phyloP scores from a whole-genome alignment of 306 rosid genomes.

The Trichosanthes cucumerina region DNA sequence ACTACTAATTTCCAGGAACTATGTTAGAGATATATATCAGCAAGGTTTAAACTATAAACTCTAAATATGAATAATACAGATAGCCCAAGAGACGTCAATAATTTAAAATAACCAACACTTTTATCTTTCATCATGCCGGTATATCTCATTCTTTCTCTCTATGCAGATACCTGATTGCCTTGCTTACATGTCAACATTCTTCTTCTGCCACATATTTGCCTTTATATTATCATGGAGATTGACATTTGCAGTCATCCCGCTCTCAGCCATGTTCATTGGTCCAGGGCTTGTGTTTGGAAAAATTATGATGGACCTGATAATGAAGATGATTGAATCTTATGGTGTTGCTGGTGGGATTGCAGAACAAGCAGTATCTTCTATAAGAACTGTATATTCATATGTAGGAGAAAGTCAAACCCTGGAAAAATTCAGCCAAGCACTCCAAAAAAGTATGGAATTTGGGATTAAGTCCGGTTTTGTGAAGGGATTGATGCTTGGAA shows the following conservation, averaged over 20 bases:
- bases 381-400: slow-evolving; percentile 72
- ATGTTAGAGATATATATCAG: not conserved
- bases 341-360: slow-evolving; percentile 82
- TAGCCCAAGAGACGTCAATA: not conserved
- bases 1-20: not conserved
- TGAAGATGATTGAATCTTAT: slow-evolving; percentile 84
- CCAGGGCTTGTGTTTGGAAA: slow-evolving; percentile 70
- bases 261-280: slow-evolving; percentile 68
- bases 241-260: slow-evolving; percentile 67
- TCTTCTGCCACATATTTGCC: slow-evolving; percentile 85
- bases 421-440: slow-evolving; percentile 54
- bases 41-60: not conserved
- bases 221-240: slow-evolving; percentile 70
- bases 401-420: slow-evolving; percentile 73
- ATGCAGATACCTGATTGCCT: slow-evolving; percentile 71
- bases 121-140: slow-evolving; percentile 9
- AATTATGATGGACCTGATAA: slow-evolving; percentile 54
- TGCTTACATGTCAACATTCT: slow-evolving; percentile 71
- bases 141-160: not conserved
- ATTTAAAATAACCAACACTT: not conserved
- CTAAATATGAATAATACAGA: not conserved
- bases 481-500: slow-evolving; percentile 84
- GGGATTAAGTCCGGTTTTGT: slow-evolving; percentile 67
- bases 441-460: slow-evolving; percentile 43
- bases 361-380: slow-evolving; percentile 81